Conservation (phyloP, 768 basidiomycete genomes). For the Xerocomus brunneocitrinus region DNA sequence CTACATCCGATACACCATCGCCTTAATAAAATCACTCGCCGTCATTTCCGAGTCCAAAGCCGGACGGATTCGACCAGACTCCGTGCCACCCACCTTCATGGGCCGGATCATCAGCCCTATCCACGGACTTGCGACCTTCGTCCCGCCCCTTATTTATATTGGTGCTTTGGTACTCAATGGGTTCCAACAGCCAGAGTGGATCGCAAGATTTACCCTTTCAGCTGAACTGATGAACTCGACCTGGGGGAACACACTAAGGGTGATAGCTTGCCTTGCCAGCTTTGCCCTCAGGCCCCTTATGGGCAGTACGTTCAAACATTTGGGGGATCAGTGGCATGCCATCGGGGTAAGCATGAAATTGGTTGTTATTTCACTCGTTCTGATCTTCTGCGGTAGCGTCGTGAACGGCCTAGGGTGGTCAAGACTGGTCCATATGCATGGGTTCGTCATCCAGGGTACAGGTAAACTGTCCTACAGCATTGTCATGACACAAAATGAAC, state of each 20-base stretch:
- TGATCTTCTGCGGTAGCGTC: conserved; percentile 14
- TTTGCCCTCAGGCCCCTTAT: conserved; percentile 4
- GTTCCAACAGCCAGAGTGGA: conserved; percentile 30
- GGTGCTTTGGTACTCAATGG: conserved; percentile 20
- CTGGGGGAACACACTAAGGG: conserved; percentile 11
- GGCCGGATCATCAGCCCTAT: conserved; percentile 25
- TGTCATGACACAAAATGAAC: background rate
- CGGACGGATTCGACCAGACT: conserved; percentile 16
- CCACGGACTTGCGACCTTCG: conserved; percentile 15
- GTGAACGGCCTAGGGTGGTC: conserved; percentile 30
- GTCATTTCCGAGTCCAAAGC: conserved; percentile 5
- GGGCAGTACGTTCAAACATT: background rate
- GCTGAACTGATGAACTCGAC: conserved; percentile 3
- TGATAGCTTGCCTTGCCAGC: conserved; percentile 18
- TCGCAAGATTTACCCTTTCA: conserved; percentile 18
- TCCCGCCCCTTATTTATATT: conserved; percentile 24
- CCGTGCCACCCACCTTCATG: conserved; percentile 11
- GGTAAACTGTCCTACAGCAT: conserved; percentile 9
- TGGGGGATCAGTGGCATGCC: conserved; percentile 28
- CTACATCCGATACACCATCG: background rate
- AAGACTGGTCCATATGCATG: conserved; percentile 31
- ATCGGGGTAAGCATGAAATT: conserved; percentile 17
- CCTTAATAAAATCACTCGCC: background rate
- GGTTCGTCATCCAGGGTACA: conserved; percentile 33
- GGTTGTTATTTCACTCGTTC: background rate